Evolutionary conservation across 2,329 filamentous ascomycete species (phyloP).

Genomic region (Ceratocystis albifundus): DNA sequence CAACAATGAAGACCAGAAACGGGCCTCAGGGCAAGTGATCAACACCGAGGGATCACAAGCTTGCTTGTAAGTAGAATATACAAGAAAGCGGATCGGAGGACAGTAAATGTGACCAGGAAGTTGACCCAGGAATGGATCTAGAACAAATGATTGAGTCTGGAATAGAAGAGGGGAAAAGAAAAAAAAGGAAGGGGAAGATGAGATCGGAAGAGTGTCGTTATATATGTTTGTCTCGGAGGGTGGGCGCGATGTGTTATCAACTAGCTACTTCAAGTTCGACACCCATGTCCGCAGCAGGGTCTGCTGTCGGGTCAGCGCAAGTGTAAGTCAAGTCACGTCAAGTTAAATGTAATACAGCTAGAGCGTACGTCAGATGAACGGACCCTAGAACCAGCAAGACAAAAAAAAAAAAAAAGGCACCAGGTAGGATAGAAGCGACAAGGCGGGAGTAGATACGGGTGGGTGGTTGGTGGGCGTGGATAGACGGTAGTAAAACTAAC

Average conservation of each 20-base stretch:
- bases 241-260: not conserved
- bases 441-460: not conserved
- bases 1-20: not conserved
- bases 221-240: slow-evolving; percentile 4
- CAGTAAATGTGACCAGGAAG: not conserved
- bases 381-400: not conserved
- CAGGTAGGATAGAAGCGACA: slow-evolving; percentile 5
- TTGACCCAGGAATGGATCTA: not conserved
- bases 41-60: not conserved
- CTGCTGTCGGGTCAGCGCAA: not conserved
- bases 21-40: slow-evolving; percentile 2
- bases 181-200: not conserved
- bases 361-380: slow-evolving; percentile 7
- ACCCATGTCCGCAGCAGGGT: slow-evolving; percentile 4
- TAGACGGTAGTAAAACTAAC: not conserved
- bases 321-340: not conserved
- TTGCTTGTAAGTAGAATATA: not conserved
- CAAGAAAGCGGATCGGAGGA: not conserved
- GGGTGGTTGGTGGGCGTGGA: not conserved
- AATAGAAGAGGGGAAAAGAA: not conserved
- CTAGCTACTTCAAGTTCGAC: not conserved
- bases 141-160: slow-evolving; percentile 6
- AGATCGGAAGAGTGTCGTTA: not conserved
- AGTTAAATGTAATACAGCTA: not conserved
- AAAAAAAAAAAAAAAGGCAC: slow-evolving; percentile 1